phyloP scores from a whole-genome alignment of 306 rosid genomes.

The Mimosa bimucronata region DNA sequence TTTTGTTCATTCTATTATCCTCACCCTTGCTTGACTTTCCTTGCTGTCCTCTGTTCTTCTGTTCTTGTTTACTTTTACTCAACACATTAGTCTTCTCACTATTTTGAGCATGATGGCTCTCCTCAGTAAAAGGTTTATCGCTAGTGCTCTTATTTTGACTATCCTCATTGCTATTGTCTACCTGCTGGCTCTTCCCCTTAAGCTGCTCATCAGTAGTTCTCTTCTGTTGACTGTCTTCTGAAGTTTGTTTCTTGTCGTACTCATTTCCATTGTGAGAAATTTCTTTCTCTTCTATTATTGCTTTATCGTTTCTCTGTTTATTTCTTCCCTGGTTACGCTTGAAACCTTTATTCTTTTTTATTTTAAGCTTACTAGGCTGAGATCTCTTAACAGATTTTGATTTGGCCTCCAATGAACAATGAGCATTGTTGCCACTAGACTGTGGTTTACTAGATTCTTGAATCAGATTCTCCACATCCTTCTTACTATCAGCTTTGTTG shows the following conservation, averaged over 20 bases:
- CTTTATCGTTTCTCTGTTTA: constrained; percentile 39
- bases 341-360: neutral
- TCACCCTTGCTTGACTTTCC: constrained; percentile 38
- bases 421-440: constrained; percentile 43
- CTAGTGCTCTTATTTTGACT: constrained; percentile 35
- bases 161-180: constrained; percentile 35
- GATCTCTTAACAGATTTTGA: constrained; percentile 58
- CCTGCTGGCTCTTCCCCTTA: constrained; percentile 40
- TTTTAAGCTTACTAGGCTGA: constrained; percentile 36
- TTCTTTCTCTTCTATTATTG: constrained; percentile 35
- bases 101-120: constrained; percentile 15
- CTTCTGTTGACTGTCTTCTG: constrained; percentile 28
- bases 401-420: constrained; percentile 55
- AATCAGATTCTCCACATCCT: constrained; percentile 38
- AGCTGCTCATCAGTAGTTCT: constrained; percentile 35
- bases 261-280: constrained; percentile 39
- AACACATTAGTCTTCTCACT: constrained; percentile 31
- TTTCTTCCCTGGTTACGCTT: neutral
- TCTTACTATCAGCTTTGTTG: constrained; percentile 26
- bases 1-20: constrained; percentile 42
- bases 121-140: constrained; percentile 3
- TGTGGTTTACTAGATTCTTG: constrained; percentile 44
- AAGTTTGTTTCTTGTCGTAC: constrained; percentile 34
- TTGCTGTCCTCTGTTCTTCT: constrained; percentile 38
- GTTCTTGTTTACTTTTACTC: constrained; percentile 41